A percentile compares a stretch with the other conserved stretches of the same genome.
phyloP scores from a whole-genome alignment of 1,284 basidiomycete species.

The Austroboletus novae-zelandiae region DNA sequence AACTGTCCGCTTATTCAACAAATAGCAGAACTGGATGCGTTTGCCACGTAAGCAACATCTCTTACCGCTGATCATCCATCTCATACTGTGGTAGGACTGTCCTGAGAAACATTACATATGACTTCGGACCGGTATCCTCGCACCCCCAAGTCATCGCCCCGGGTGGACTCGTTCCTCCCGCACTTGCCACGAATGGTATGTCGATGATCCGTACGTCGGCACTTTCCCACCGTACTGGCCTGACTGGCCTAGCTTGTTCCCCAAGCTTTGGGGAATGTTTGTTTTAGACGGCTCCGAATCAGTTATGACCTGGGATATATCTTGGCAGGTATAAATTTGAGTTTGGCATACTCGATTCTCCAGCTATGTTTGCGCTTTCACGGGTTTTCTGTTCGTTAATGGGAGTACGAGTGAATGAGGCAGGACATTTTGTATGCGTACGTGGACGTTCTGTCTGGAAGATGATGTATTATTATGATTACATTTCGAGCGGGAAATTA shows the following conservation, averaged over 20 bases:
- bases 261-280: conserved; percentile 15
- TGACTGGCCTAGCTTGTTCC: conserved; percentile 26
- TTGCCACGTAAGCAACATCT: conserved; percentile 49
- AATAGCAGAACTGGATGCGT: conserved; percentile 56
- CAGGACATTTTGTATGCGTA: too few relatives aligned
- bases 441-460: too few relatives aligned
- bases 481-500: too few relatives aligned
- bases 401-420: too few relatives aligned
- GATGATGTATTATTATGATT: too few relatives aligned
- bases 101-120: conserved; percentile 36
- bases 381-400: too few relatives aligned
- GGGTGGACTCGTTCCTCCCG: conserved; percentile 3
- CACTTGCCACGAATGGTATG: conserved; percentile 11
- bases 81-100: conserved; percentile 32
- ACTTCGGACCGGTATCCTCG: conserved; percentile 14
- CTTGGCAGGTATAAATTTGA: conserved; percentile 23
- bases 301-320: conserved; percentile 47
- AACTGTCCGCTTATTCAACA: conserved; percentile 50
- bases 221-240: too few relatives aligned
- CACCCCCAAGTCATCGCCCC: conserved; percentile 13
- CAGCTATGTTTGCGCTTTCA: too few relatives aligned
- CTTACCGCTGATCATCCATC: background rate
- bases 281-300: conserved; percentile 40
- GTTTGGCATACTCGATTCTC: background rate
- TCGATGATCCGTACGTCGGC: conserved; percentile 8